Base-by-base conservation (phyloP, 106 monocot species). In the Allium fistulosum region DNA sequence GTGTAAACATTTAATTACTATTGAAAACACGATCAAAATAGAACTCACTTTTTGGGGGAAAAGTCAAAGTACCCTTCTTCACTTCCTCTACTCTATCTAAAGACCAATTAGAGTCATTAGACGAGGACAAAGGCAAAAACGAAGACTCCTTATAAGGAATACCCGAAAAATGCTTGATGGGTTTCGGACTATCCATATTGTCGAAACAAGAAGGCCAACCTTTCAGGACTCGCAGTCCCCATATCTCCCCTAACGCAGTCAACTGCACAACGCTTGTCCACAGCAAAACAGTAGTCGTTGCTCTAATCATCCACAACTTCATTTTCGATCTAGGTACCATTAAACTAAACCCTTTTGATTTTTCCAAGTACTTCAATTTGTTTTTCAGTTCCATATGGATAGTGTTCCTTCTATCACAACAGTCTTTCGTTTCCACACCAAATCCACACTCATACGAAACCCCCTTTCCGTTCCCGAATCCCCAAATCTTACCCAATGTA, bases 181-280 rank as follows among this genome's bases (percentile, higher is more conserved):
- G 51, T 48, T 6, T 46, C 10, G 51, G 66, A 18, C 26, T 26
- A 66, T 66, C 66, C 18, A 52, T 51, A 22, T 49, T 17, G n/a
- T 55, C 77, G 58, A 82, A 72, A 77, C 97, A 97, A 26, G 97
- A 81, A 2, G 92, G 88, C 86, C 82, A 89, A 9, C 89, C 84
- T 62, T 81, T 89, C 59, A 89, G 71, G 46, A 97, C 76, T 10
- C 82, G 59, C 9, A 89, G 87, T 48, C 86, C 82, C 87, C 80
- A 92, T 47, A 85, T 68, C 74, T 90, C 97, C 57, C 92, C 80
- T 53, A 97, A 47, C 15, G 92, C 80, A 17, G 83, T 81, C 28
- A 97, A 77, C 86, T 97, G 97, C 11, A 97, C 80, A 13, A 87
- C 69, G 63, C 88, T 89, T 4, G 89, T 89, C 92, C 97, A 97